Conservation (phyloP, 768 basidiomycete species). For the Kwoniella mangroviensis region DNA sequence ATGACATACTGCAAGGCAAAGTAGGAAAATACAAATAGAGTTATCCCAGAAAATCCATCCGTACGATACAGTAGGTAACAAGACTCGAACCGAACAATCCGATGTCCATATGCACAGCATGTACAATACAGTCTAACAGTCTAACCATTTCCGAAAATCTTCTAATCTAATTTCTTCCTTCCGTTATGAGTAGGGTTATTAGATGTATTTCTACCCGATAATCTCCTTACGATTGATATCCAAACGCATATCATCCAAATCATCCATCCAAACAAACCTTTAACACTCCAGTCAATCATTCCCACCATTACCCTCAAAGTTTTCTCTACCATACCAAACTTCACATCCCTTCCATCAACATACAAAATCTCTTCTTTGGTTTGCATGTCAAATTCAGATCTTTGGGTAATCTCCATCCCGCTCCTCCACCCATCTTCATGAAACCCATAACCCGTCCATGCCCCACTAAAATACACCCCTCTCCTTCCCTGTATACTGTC, state of each 20-base stretch:
- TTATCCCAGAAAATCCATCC: too few species aligned
- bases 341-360: not conserved
- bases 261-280: not conserved
- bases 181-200: not conserved
- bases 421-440: slow-evolving; percentile 20
- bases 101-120: not conserved
- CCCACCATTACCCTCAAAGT: slow-evolving; percentile 7
- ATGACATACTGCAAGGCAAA: too few species aligned
- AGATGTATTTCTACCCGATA: not conserved
- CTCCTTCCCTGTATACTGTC: slow-evolving; percentile 8
- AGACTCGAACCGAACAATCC: too few species aligned
- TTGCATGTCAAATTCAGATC: slow-evolving; percentile 8
- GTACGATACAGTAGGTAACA: too few species aligned
- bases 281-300: not conserved
- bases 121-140: not conserved
- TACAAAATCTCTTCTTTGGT: slow-evolving; percentile 4
- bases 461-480: slow-evolving; percentile 16
- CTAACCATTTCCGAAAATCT: too few species aligned
- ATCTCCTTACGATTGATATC: not conserved
- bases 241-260: not conserved
- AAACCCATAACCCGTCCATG: slow-evolving; percentile 19
- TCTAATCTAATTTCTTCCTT: not conserved
- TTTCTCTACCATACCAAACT: not conserved
- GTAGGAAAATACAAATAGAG: too few species aligned
- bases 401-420: slow-evolving; percentile 8